Percentiles rank a stretch among this genome's conserved stretches.
These are phyloP conservation scores for Schizosaccharomyces cryophilus DNA, from an alignment of 805 yeast species.

Conservation along the genomic window DNA sequence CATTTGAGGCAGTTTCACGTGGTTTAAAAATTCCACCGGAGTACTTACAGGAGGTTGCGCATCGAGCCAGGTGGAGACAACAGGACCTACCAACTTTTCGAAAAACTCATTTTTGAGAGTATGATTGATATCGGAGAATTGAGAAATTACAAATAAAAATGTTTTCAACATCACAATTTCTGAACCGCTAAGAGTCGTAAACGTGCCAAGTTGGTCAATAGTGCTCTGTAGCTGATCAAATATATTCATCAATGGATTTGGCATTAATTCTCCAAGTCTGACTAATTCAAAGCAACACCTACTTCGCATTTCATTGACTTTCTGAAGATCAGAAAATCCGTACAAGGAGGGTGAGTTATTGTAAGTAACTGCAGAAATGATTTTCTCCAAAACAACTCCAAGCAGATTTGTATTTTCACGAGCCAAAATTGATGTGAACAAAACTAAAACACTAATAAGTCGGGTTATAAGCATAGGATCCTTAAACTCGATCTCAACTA, in stretches of 20 bases:
- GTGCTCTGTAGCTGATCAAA: constrained; percentile 64
- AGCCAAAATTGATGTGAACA: constrained; percentile 72
- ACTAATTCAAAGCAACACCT: constrained; percentile 88
- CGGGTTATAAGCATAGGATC: constrained; percentile 66
- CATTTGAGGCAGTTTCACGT: constrained; percentile 80
- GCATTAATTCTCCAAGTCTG: constrained; percentile 82
- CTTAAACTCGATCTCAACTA: constrained; percentile 48
- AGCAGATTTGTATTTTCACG: constrained; percentile 38
- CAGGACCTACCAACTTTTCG: constrained; percentile 77
- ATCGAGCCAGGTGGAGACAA: constrained; percentile 75
- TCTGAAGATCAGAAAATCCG: constrained; percentile 37
- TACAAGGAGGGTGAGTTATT: neutral
- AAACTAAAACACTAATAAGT: constrained; percentile 76
- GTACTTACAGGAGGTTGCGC: constrained; percentile 76
- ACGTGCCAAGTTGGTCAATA: constrained; percentile 40
- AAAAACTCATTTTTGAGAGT: constrained; percentile 55
- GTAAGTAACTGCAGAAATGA: constrained; percentile 61
- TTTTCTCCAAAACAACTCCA: constrained; percentile 66
- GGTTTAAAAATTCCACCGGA: constrained; percentile 93
- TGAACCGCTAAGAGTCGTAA: constrained; percentile 56
- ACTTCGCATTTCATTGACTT: constrained; percentile 61
- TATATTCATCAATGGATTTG: constrained; percentile 62
- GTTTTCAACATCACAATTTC: constrained; percentile 88
- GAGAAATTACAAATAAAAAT: constrained; percentile 72
- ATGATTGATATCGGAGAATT: constrained; percentile 38